Percentiles rank a stretch among this genome's conserved stretches.
Evolutionary conservation across 1,284 basidiomycete genomes (phyloP).

Genomic region (Pseudomicrostroma phylloplanum): DNA sequence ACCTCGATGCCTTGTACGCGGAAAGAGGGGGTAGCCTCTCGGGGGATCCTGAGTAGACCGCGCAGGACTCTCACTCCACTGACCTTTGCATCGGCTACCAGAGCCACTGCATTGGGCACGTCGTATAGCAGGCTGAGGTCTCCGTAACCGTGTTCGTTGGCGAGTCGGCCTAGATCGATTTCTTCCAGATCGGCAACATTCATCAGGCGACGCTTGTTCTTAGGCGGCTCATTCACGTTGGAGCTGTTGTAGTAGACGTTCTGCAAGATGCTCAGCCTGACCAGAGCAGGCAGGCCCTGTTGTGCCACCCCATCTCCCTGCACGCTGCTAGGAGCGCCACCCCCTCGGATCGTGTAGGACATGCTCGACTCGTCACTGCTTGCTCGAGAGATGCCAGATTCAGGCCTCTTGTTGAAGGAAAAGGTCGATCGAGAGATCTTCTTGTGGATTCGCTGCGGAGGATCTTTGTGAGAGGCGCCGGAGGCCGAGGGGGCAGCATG

Average conservation of each 20-base stretch:
- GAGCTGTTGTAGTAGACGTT: constrained; percentile 36
- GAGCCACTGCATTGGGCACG: constrained; percentile 20
- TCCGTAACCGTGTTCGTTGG: constrained; percentile 7
- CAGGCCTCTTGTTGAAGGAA: constrained; percentile 27
- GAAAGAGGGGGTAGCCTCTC: constrained; percentile 33
- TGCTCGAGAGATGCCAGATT: constrained; percentile 25
- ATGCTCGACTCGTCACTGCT: constrained; percentile 8
- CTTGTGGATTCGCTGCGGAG: neutral
- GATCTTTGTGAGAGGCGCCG: too few relatives aligned
- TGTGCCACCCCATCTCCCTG: constrained; percentile 4
- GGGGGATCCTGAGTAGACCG: constrained; percentile 30
- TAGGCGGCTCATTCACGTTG: constrained; percentile 35
- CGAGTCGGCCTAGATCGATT: constrained; percentile 27
- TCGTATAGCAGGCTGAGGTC: constrained; percentile 17
- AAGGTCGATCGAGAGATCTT: constrained; percentile 2
- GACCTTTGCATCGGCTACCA: constrained; percentile 17
- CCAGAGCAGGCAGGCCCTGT: constrained; percentile 23
- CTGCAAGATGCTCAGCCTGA: constrained; percentile 39
- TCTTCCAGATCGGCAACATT: constrained; percentile 42
- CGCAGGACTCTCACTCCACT: constrained; percentile 34
- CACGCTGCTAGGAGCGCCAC: neutral
- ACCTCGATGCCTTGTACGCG: constrained; percentile 42
- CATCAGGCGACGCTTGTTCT: constrained; percentile 30
- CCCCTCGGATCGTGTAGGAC: constrained; percentile 7
- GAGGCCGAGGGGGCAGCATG: too few relatives aligned